Conservation (phyloP, 148 eudicot genomes). For the Silene latifolia region DNA sequence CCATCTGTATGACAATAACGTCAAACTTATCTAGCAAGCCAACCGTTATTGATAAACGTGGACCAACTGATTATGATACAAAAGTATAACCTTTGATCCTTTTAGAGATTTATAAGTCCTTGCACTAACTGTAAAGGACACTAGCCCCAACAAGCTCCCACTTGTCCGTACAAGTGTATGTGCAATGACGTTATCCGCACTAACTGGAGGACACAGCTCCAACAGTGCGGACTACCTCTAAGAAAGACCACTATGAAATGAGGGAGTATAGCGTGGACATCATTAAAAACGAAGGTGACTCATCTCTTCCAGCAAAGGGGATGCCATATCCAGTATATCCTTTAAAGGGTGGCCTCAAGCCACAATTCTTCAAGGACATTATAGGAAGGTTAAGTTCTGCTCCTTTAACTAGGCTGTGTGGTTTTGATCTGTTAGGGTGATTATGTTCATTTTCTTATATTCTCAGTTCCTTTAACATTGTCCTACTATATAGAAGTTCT, state of each 20-base stretch:
- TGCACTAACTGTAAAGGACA: too few relatives aligned
- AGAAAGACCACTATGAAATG: constrained; percentile 77
- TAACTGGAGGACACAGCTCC: too few relatives aligned
- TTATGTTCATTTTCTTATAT: constrained; percentile 2
- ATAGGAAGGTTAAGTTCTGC: constrained; percentile 55
- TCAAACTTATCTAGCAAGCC: too few relatives aligned
- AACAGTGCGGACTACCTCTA: constrained; percentile 50
- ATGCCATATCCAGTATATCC: constrained; percentile 86
- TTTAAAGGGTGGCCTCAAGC: constrained; percentile 74
- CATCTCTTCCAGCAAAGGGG: constrained; percentile 45
- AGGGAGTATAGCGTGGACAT: constrained; percentile 77
- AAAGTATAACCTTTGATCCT: too few relatives aligned
- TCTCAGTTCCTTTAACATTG: not conserved
- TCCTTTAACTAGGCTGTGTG: constrained; percentile 8
- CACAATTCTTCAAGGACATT: constrained; percentile 58
- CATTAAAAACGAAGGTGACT: constrained; percentile 56
- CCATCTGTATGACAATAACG: too few relatives aligned
- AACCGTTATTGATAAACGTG: too few relatives aligned
- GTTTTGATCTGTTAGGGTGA: not conserved
- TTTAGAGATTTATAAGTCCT: too few relatives aligned
- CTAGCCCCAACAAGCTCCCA: too few relatives aligned
- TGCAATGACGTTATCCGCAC: too few relatives aligned
- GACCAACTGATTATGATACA: too few relatives aligned
- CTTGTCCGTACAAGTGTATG: too few relatives aligned
- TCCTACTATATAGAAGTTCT: not conserved